phyloP scores from a whole-genome alignment of 805 yeast genomes.

The Candida awuae region DNA sequence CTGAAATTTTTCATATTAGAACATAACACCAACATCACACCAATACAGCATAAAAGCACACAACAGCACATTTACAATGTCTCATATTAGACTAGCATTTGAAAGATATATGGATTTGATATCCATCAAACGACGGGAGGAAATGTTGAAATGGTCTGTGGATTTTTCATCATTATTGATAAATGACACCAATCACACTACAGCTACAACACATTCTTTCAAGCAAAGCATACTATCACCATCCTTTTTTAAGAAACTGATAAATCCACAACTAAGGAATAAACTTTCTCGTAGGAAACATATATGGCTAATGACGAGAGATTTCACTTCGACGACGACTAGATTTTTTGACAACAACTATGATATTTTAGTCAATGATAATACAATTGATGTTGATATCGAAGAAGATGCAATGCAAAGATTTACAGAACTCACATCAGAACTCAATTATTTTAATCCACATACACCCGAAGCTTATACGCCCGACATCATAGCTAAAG shows the following conservation, averaged over 20 bases:
- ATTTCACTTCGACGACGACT: conserved; percentile 18
- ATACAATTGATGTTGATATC: conserved; percentile 4
- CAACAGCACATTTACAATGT: conserved; percentile 17
- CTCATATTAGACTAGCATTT: conserved; percentile 20
- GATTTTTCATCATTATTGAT: conserved; percentile 5
- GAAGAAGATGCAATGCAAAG: conserved; percentile 10
- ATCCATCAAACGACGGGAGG: conserved; percentile 20
- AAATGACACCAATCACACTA: background rate
- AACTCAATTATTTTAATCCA: conserved; percentile 3
- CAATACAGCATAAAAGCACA: too few species aligned
- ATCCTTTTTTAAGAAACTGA: background rate
- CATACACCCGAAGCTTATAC: conserved; percentile 8
- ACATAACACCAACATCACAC: too few species aligned
- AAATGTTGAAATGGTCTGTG: conserved; percentile 24
- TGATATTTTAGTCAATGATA: conserved; percentile 15
- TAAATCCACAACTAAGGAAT: conserved; percentile 3
- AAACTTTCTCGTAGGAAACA: background rate
- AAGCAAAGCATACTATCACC: conserved; percentile 15
- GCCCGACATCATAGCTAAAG: conserved; percentile 9
- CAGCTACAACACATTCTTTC: background rate
- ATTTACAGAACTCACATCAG: conserved; percentile 1
- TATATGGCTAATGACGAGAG: conserved; percentile 12
- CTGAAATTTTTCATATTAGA: too few species aligned
- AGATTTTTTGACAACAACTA: conserved; percentile 22
- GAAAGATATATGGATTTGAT: conserved; percentile 22